Base-by-base conservation (phyloP, 441 rosid genomes). In the Breynia disticha region DNA sequence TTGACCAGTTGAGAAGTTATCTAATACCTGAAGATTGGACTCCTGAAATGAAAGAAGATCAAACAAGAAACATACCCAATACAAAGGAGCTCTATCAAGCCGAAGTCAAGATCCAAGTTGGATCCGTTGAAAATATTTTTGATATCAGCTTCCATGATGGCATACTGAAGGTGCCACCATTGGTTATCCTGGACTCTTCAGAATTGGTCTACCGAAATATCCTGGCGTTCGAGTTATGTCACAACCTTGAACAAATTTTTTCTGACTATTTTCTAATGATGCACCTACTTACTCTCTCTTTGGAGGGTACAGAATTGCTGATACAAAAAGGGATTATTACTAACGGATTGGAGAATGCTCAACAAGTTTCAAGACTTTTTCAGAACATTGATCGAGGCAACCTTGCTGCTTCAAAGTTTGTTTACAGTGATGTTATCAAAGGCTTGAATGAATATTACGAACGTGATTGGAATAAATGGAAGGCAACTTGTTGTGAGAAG, bases 101-200 rank as follows among this genome's bases (percentile, higher is more conserved):
- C 4, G 64, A 64, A 24, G 63, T 59, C 19, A 20, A 16, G 19
- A 58, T 65, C 28, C 8, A 48, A 39, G 4, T 28, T 32, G 14
- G 20, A 7, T 0, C 14, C 12, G 35, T 37, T 11, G 16, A 28
- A n/a, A 38, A 50, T 4, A 15, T 55, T 2, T 46, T 59, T n/a
- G 57, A 50, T 17, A 60, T 59, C 16, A 46, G 21, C 1, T 59
- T 65, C 28, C 21, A 20, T 0, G 0, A 15, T 0, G 56, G 64
- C 4, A 35, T 24, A n/a, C 13, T 60, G 46, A n/a, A 43, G 21
- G 55, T 65, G 5, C 68, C 68, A 1, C 9, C 21, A 4, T 22
- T 68, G 17, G 46, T 5, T 24, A 16, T 60, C 1, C 13, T 16
- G 0, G 28, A 19, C 0, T 0, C 10, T 3, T 12, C 24, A 32